Conservation (phyloP, 306 rosid genomes). For the Vigna radiata region DNA sequence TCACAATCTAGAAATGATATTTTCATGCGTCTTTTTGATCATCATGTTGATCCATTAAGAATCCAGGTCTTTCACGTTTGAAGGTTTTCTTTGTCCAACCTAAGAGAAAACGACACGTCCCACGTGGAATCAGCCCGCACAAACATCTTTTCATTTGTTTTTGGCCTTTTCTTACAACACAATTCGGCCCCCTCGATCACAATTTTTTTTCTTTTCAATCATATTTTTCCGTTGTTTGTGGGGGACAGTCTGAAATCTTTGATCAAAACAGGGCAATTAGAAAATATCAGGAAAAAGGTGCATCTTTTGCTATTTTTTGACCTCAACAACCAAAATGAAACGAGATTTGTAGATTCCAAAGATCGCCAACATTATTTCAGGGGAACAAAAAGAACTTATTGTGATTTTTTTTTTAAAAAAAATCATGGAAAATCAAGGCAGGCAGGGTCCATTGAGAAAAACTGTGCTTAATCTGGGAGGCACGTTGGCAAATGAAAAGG, state of each 20-base stretch:
- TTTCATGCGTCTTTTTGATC: slow-evolving; percentile 38
- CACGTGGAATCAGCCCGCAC: slow-evolving; percentile 32
- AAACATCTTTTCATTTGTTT: slow-evolving; percentile 43
- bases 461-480: slow-evolving; percentile 49
- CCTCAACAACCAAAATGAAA: slow-evolving; percentile 34
- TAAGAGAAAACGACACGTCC: slow-evolving; percentile 35
- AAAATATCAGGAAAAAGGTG: slow-evolving; percentile 27
- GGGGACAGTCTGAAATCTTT: slow-evolving; percentile 36
- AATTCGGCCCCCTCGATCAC: slow-evolving; percentile 42
- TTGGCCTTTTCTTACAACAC: slow-evolving; percentile 24
- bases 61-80: slow-evolving; percentile 41
- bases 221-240: slow-evolving; percentile 14
- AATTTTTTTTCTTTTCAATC: slow-evolving; percentile 25
- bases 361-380: slow-evolving; percentile 13
- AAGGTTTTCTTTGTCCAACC: slow-evolving; percentile 23
- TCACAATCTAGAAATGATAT: slow-evolving; percentile 28
- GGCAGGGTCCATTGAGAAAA: slow-evolving; percentile 37
- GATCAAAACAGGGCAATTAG: slow-evolving; percentile 24
- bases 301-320: slow-evolving; percentile 39
- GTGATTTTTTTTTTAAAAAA: neutral
- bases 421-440: slow-evolving; percentile 21
- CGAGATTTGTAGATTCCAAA: slow-evolving; percentile 19
- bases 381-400: slow-evolving; percentile 35
- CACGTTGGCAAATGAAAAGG: slow-evolving; percentile 40
- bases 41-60: slow-evolving; percentile 36